phyloP scores from a whole-genome alignment of 139 green algal species.

The Nannochloris sp. region DNA sequence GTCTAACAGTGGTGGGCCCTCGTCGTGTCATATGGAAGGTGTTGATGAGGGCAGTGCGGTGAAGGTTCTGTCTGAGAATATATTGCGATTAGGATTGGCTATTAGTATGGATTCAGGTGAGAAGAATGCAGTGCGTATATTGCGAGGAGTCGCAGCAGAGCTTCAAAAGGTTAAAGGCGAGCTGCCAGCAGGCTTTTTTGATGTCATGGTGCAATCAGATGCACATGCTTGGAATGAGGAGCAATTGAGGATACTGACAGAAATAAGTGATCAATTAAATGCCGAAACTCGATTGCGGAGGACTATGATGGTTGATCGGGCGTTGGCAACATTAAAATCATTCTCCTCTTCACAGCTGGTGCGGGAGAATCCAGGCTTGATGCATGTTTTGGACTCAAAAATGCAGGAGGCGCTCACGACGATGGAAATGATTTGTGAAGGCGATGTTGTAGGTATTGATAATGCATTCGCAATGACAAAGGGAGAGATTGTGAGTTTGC shows the following conservation, averaged over 20 bases:
- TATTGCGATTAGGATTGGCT: too few species aligned
- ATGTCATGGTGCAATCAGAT: constrained; percentile 1
- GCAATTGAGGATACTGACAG: not conserved
- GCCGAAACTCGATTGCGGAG: constrained; percentile 39
- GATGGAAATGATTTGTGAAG: not conserved
- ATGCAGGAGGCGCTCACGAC: constrained; percentile 15
- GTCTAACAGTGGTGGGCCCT: too few species aligned
- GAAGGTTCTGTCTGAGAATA: too few species aligned
- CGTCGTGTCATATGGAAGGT: too few species aligned
- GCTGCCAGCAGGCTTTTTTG: not conserved
- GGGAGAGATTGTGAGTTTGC: constrained; percentile 31
- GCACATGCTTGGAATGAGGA: not conserved
- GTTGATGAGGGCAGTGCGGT: too few species aligned
- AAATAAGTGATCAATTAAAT: constrained; percentile 12
- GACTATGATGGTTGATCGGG: constrained; percentile 58
- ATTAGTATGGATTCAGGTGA: too few species aligned
- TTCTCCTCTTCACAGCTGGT: constrained; percentile 43
- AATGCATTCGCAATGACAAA: constrained; percentile 18
- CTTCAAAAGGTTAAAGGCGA: too few species aligned
- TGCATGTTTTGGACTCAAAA: constrained; percentile 10
- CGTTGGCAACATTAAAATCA: constrained; percentile 47
- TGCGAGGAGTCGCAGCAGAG: too few species aligned
- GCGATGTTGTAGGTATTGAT: constrained; percentile 2
- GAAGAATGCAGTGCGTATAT: too few species aligned
- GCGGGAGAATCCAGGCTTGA: constrained; percentile 17